Base-by-base conservation (phyloP, 169 alveolate genomes). In the Cryptosporidium ryanae region DNA sequence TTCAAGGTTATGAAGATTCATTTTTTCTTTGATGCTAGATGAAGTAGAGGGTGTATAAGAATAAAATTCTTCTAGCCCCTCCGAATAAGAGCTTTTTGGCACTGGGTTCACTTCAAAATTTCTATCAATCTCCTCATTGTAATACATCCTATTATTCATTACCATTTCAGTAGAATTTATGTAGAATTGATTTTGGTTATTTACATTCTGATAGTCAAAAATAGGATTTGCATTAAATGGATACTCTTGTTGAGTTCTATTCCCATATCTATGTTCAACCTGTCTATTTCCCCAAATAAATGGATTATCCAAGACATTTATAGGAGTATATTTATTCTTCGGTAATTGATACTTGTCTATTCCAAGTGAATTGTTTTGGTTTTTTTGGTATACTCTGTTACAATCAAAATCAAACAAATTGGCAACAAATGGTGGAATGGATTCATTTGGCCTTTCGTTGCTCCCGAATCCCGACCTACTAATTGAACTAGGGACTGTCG, bases 1-100 rank as follows among this genome's bases (percentile, higher is more conserved):
- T 61, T 61, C 87, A 29, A 76, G 10, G 49, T 76, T 76, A 31
- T 54, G 67, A 34, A 76, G 68, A 76, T 29, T 61, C 27, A 38
- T 59, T 31, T 76, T 76, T 25, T 76, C 87, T 31, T 70, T 57
- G 48, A 76, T 59, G n/a, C 87, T 76, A 3, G 87, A 32, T 57
- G 87, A 70, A 57, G 87, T 76, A 27, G 87, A 76, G 65, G 87
- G 87, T 7, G 87, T 76, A 32, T 59, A 61, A 3, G 87, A 76
- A 52, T 76, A 76, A 31, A 76, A 55, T 38, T 76, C 87, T 76
- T 76, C 87, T 43, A 76, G 38, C 15, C 87, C 46, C 44, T 59
- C 87, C 13, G 87, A 61, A 44, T 76, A 76, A n/a, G 71, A 76
- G 18, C 83, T 68, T 55, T 68, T 68, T n/a, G 66, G 25, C 66